These are phyloP conservation scores for Pisolithus albus DNA, from an alignment of 768 basidiomycete species.

Conservation along the genomic window DNA sequence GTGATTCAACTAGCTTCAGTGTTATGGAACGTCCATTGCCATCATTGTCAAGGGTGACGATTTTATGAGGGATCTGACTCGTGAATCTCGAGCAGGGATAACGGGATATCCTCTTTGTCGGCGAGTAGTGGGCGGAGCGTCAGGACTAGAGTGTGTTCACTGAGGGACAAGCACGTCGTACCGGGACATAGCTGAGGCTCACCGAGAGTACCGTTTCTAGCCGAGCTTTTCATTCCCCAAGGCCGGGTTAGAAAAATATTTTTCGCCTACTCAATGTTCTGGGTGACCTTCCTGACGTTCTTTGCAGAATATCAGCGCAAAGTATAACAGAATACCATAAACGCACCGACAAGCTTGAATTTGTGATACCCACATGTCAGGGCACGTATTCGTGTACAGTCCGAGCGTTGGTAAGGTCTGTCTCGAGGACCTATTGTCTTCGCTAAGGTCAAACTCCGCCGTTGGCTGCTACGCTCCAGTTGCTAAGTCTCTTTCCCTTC, in stretches of 20 bases:
- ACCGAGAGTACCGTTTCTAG: slow-evolving; percentile 49
- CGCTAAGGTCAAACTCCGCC: too few relatives aligned
- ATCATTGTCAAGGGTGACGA: slow-evolving; percentile 25
- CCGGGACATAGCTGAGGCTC: slow-evolving; percentile 81
- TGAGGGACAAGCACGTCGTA: slow-evolving; percentile 24
- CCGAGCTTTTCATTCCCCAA: slow-evolving; percentile 31
- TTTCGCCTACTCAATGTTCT: slow-evolving; percentile 67
- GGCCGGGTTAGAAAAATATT: slow-evolving; percentile 33
- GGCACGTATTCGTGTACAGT: slow-evolving; percentile 58
- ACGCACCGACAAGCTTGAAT: slow-evolving; percentile 87
- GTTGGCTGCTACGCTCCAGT: slow-evolving; percentile 78
- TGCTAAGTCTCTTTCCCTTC: slow-evolving; percentile 68
- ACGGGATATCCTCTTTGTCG: slow-evolving; percentile 77
- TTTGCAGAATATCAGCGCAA: slow-evolving; percentile 22
- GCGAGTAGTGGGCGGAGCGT: slow-evolving; percentile 54
- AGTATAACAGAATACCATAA: background rate
- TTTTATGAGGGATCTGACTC: slow-evolving; percentile 5
- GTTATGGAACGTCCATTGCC: slow-evolving; percentile 48
- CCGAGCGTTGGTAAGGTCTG: slow-evolving; percentile 65
- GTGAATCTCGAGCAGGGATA: slow-evolving; percentile 67
- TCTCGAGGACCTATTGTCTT: too few relatives aligned
- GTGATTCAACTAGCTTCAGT: slow-evolving; percentile 44
- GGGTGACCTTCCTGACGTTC: slow-evolving; percentile 80
- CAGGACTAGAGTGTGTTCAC: background rate
- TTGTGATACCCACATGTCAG: slow-evolving; percentile 78